Conservation (phyloP, 768 basidiomycete species). For the Leucosporidium creatinivorum region DNA sequence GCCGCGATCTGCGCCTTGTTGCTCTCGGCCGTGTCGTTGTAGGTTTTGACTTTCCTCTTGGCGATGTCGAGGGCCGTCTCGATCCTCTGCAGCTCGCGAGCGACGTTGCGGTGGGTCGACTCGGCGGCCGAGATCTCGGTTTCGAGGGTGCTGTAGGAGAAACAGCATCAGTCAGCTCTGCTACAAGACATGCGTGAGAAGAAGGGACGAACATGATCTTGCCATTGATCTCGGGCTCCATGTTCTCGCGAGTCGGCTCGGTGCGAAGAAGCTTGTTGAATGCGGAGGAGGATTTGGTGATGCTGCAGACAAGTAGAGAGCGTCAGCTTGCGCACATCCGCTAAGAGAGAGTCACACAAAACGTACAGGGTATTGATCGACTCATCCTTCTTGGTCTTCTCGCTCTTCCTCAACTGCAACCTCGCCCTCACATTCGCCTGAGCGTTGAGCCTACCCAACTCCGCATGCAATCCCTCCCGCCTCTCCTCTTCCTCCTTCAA, state of each 20-base stretch:
- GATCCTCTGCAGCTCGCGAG: constrained; percentile 53
- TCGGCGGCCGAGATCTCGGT: constrained; percentile 51
- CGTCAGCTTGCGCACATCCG: too few relatives aligned
- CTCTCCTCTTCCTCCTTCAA: constrained; percentile 59
- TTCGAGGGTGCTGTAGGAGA: constrained; percentile 58
- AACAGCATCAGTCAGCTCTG: constrained; percentile 3
- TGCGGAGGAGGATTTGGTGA: constrained; percentile 32
- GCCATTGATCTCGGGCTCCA: constrained; percentile 66
- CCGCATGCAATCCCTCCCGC: constrained; percentile 61
- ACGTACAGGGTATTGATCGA: constrained; percentile 58
- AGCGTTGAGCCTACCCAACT: constrained; percentile 61
- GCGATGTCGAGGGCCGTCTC: constrained; percentile 58
- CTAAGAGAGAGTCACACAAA: neutral
- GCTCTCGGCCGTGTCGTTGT: constrained; percentile 56
- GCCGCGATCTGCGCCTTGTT: constrained; percentile 44
- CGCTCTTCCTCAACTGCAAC: constrained; percentile 63
- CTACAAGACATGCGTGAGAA: neutral
- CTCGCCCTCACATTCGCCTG: constrained; percentile 77
- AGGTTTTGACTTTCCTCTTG: constrained; percentile 56
- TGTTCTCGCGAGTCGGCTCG: constrained; percentile 55
- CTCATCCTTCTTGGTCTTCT: constrained; percentile 60
- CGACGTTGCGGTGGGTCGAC: neutral
- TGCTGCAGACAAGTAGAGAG: too few relatives aligned
- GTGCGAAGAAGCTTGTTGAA: constrained; percentile 60
- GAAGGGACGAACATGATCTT: constrained; percentile 50